Percentiles rank a stretch among this genome's conserved stretches.
Conservation (phyloP, 225 moss, liverwort and hornwort species). For the Straminergon stramineum region DNA sequence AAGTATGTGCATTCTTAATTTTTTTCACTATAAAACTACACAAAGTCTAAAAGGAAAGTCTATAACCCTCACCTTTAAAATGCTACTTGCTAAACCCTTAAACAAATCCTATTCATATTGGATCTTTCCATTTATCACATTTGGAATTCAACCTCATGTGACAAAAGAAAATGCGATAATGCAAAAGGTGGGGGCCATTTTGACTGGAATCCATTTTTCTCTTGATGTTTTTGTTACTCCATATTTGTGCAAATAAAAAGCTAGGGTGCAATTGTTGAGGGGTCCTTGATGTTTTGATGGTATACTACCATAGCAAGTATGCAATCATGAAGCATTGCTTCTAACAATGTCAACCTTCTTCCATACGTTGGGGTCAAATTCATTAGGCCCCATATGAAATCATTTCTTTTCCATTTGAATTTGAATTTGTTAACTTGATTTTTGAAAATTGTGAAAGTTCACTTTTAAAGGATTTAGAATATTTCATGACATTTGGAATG, state of each 20-base stretch:
- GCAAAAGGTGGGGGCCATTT: background rate
- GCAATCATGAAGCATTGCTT: background rate
- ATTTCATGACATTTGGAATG: too few species aligned
- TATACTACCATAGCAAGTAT: too few species aligned
- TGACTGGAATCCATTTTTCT: background rate
- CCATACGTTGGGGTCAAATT: too few species aligned
- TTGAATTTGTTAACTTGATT: too few species aligned
- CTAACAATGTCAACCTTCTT: background rate
- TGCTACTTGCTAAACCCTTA: background rate
- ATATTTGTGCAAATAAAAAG: background rate
- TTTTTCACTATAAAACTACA: too few species aligned
- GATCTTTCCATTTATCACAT: background rate
- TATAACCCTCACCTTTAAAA: background rate
- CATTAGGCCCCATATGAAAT: too few species aligned
- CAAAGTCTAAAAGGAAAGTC: background rate
- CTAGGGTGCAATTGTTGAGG: background rate
- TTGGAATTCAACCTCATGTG: background rate
- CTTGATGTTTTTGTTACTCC: background rate
- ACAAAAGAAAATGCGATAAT: background rate
- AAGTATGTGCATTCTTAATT: rapidly evolving
- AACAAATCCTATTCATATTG: background rate
- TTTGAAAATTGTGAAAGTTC: too few species aligned
- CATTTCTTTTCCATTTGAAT: too few species aligned
- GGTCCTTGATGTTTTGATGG: background rate
- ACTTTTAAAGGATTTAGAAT: too few species aligned